A percentile compares a stretch with the other conserved stretches of the same genome.
Evolutionary conservation across 2,329 filamentous ascomycete species (phyloP).

Genomic region (Eutypella sp.): DNA sequence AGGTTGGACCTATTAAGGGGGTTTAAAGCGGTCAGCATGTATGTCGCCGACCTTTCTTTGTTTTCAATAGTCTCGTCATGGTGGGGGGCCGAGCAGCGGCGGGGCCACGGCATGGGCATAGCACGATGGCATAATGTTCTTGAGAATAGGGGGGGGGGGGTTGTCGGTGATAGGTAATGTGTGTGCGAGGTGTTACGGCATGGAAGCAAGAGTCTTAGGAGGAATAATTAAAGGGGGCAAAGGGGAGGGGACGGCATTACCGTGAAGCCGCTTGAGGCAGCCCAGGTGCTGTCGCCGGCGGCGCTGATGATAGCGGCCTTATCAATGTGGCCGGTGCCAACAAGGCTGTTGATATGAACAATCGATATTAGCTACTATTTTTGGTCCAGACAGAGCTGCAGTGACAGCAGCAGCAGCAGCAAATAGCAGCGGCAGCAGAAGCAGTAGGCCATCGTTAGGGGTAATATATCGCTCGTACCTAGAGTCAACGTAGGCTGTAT

Average conservation of each 20-base stretch:
- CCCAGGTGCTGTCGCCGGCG: slow-evolving; percentile 79
- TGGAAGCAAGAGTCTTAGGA: too few species aligned
- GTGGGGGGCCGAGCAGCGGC: too few species aligned
- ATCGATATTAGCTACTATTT: not conserved
- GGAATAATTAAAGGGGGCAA: too few species aligned
- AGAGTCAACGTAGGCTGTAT: slow-evolving; percentile 53
- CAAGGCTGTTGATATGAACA: slow-evolving; percentile 53
- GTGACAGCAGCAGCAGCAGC: too few species aligned
- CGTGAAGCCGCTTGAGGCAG: slow-evolving; percentile 62
- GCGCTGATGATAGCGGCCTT: slow-evolving; percentile 79
- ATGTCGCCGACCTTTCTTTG: not conserved
- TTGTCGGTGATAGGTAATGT: too few species aligned
- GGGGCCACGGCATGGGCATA: not conserved
- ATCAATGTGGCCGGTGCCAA: slow-evolving; percentile 74
- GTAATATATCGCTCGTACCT: slow-evolving; percentile 41
- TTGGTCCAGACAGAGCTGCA: too few species aligned
- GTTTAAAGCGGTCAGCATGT: not conserved
- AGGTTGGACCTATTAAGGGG: slow-evolving; percentile 44
- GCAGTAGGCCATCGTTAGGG: not conserved
- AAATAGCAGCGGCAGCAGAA: too few species aligned
- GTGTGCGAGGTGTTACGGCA: too few species aligned
- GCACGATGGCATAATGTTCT: not conserved
- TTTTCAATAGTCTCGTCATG: too few species aligned
- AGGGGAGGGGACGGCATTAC: slow-evolving; percentile 49
- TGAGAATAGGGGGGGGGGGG: not conserved